Percentiles rank a stretch among this genome's conserved stretches.
These are phyloP conservation scores for Collybiopsis luxurians DNA, from an alignment of 768 basidiomycete species.

Conservation along the genomic window DNA sequence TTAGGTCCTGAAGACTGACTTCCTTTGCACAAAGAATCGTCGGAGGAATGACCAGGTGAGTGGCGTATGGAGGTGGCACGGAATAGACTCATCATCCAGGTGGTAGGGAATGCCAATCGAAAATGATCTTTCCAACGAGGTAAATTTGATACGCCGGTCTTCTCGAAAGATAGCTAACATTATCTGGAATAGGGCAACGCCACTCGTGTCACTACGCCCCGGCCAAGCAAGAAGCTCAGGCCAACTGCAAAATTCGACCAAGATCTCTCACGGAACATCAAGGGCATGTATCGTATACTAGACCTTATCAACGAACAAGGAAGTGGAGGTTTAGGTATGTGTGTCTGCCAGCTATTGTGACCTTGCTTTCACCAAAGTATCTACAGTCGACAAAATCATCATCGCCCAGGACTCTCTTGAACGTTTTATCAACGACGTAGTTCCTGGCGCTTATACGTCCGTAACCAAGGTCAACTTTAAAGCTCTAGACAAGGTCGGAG, in stretches of 20 bases:
- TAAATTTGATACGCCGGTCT: too few species aligned
- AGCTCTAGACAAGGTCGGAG: conserved; percentile 37
- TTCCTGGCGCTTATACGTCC: conserved; percentile 50
- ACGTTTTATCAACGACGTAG: conserved; percentile 44
- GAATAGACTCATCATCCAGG: too few species aligned
- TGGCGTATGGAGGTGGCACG: too few species aligned
- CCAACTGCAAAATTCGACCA: neutral
- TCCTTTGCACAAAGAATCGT: too few species aligned
- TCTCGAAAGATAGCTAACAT: too few species aligned
- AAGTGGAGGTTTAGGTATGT: conserved; percentile 38
- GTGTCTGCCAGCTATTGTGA: neutral
- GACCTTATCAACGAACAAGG: conserved; percentile 52
- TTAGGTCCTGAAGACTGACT: too few species aligned
- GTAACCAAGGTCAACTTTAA: conserved; percentile 58
- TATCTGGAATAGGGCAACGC: too few species aligned
- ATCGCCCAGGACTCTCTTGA: conserved; percentile 51
- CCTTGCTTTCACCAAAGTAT: neutral
- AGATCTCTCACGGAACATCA: conserved; percentile 27
- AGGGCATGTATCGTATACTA: conserved; percentile 50
- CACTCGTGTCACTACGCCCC: neutral
- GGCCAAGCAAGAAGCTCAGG: neutral
- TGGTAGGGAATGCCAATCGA: too few species aligned
- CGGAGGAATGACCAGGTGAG: too few species aligned
- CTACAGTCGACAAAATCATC: conserved; percentile 59
- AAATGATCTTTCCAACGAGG: too few species aligned